phyloP scores from a whole-genome alignment of 208 protist species.

The Borovskyia barvae region DNA sequence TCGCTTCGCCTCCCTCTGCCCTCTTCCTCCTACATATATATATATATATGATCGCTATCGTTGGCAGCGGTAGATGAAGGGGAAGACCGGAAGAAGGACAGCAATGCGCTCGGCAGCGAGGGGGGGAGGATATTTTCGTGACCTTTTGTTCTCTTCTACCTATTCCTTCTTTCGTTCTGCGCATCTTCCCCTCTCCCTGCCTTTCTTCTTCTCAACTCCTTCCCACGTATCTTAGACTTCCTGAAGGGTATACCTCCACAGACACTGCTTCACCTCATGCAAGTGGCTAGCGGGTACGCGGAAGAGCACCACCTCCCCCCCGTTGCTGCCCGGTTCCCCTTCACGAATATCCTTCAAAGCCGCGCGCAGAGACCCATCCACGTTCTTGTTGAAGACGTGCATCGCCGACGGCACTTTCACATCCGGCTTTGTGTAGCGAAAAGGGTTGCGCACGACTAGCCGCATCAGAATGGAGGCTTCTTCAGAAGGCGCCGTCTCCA shows the following conservation, averaged over 20 bases:
- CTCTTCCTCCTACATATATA: too few relatives aligned
- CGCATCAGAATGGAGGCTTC: conserved; percentile 21
- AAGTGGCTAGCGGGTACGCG: conserved; percentile 29
- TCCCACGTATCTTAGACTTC: conserved; percentile 51
- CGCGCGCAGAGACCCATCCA: conserved; percentile 24
- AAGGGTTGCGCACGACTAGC: conserved; percentile 72
- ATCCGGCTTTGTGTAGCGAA: conserved; percentile 53
- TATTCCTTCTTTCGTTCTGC: too few relatives aligned
- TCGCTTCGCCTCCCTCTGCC: too few relatives aligned
- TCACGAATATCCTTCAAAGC: conserved; percentile 28
- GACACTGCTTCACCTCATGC: conserved; percentile 65
- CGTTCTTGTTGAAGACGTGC: conserved; percentile 55
- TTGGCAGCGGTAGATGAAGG: too few relatives aligned
- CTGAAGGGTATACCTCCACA: conserved; percentile 86
- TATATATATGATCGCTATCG: too few relatives aligned
- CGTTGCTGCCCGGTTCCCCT: conserved; percentile 19
- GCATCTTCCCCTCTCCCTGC: too few relatives aligned
- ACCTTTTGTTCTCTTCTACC: too few relatives aligned
- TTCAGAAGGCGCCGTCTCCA: not conserved
- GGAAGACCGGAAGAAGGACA: too few relatives aligned
- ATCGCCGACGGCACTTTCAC: conserved; percentile 53
- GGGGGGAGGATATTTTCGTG: too few relatives aligned
- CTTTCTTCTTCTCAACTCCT: too few relatives aligned
- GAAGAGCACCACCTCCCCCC: conserved; percentile 65
- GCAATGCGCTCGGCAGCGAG: too few relatives aligned